phyloP scores from a whole-genome alignment of 2,329 filamentous ascomycete species.

The Talaromyces sp. region DNA sequence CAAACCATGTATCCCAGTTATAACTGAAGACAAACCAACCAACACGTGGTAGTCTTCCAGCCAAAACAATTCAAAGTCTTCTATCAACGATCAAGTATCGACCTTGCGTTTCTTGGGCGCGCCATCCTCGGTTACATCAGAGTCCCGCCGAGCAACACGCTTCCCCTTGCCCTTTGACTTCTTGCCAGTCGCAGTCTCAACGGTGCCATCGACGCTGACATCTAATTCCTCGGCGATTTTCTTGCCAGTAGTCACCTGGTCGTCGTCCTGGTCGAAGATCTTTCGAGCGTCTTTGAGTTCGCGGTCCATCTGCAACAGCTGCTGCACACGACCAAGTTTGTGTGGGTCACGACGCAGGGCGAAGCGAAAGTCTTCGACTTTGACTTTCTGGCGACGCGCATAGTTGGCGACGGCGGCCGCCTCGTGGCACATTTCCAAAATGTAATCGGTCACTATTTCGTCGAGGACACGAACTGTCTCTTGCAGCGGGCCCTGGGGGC shows the following conservation, averaged over 20 bases:
- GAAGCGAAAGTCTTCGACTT: slow-evolving; percentile 97
- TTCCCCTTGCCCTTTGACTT: slow-evolving; percentile 35
- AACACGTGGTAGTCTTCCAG: background rate
- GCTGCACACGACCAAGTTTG: slow-evolving; percentile 83
- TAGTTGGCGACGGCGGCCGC: slow-evolving; percentile 81
- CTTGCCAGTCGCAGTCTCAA: slow-evolving; percentile 20
- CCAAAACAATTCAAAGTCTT: background rate
- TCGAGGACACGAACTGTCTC: slow-evolving; percentile 83
- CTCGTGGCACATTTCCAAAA: slow-evolving; percentile 87
- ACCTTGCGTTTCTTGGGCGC: slow-evolving; percentile 29
- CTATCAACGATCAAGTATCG: background rate
- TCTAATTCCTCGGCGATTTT: slow-evolving; percentile 23
- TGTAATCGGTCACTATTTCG: slow-evolving; percentile 94
- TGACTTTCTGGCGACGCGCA: slow-evolving; percentile 89
- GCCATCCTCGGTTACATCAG: slow-evolving; percentile 31
- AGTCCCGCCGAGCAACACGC: slow-evolving; percentile 23
- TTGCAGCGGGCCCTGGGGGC: slow-evolving; percentile 69
- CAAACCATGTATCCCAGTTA: background rate
- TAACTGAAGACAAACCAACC: background rate
- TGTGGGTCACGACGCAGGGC: slow-evolving; percentile 77
- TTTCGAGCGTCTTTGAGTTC: slow-evolving; percentile 80
- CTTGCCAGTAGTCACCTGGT: slow-evolving; percentile 33
- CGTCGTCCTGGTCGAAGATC: slow-evolving; percentile 42
- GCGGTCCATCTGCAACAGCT: slow-evolving; percentile 82
- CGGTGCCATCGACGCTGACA: slow-evolving; percentile 19